Percentiles rank a stretch among this genome's conserved stretches.
Conservation (phyloP, 208 protist genomes). For the Acanthamoeba divionensis region DNA sequence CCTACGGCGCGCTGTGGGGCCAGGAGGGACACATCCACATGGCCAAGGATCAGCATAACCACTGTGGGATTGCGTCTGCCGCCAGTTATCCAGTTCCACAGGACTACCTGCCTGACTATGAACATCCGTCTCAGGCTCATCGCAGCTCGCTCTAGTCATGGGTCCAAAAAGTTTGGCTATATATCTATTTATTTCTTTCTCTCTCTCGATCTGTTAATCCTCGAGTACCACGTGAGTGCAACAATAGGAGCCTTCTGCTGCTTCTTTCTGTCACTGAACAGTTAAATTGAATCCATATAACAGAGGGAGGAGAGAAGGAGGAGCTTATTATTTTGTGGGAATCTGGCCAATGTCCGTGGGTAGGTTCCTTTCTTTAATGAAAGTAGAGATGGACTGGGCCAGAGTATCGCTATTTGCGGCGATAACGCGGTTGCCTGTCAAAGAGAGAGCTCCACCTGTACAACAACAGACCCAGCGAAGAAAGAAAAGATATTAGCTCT, state of each 20-base stretch:
- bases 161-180: too few relatives aligned
- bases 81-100: constrained; percentile 45
- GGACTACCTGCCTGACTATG: too few relatives aligned
- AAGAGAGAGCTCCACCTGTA: background rate
- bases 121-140: too few relatives aligned
- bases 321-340: too few relatives aligned
- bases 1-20: constrained; percentile 74
- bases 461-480: background rate
- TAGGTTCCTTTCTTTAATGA: background rate
- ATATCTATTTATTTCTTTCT: too few relatives aligned
- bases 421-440: background rate
- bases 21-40: constrained; percentile 76
- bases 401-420: background rate
- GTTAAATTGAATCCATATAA: too few relatives aligned
- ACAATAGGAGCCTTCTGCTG: too few relatives aligned
- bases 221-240: too few relatives aligned
- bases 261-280: too few relatives aligned
- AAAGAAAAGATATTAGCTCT: background rate
- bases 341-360: background rate
- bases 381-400: background rate
- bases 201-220: too few relatives aligned
- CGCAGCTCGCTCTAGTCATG: too few relatives aligned
- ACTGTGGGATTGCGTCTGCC: constrained; percentile 25
- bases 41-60: background rate
- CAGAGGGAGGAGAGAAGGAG: too few relatives aligned